phyloP scores from a whole-genome alignment of 768 basidiomycete species.

The Lactifluus hygrophoroides region DNA sequence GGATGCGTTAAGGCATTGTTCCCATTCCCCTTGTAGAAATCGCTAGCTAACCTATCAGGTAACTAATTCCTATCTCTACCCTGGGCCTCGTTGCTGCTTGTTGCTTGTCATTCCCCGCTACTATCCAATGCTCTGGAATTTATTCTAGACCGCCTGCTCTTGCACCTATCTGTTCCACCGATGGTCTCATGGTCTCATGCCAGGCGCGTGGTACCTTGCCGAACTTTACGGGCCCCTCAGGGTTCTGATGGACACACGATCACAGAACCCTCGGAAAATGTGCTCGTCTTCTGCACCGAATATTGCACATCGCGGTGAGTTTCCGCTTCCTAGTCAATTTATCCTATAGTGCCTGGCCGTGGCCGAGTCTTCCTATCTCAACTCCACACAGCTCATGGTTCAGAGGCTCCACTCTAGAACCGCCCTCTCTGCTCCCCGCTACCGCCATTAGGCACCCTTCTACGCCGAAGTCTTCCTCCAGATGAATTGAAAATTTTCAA shows the following conservation, averaged over 20 bases:
- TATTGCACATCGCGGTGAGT: not conserved
- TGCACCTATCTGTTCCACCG: too few relatives aligned
- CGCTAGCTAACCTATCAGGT: constrained; percentile 6
- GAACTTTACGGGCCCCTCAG: not conserved
- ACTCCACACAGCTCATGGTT: not conserved
- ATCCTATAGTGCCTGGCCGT: not conserved
- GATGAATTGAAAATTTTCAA: not conserved
- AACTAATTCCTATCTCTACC: not conserved
- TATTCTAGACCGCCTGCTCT: too few relatives aligned
- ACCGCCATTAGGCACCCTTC: not conserved
- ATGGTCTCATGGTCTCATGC: not conserved
- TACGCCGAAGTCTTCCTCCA: not conserved
- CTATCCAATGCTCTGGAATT: not conserved
- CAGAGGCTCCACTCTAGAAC: not conserved
- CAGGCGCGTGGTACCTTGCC: not conserved
- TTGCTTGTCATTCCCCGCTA: not conserved
- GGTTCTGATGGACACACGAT: not conserved
- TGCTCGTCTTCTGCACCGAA: not conserved
- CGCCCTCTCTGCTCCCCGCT: not conserved
- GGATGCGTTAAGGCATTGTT: not conserved
- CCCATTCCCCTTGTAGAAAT: not conserved
- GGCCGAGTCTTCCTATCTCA: not conserved
- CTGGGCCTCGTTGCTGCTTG: not conserved
- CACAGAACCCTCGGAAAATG: not conserved
- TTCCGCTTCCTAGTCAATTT: not conserved